These are phyloP conservation scores for Diospyros lotus DNA, from an alignment of 148 eudicot genomes.

Conservation along the genomic window DNA sequence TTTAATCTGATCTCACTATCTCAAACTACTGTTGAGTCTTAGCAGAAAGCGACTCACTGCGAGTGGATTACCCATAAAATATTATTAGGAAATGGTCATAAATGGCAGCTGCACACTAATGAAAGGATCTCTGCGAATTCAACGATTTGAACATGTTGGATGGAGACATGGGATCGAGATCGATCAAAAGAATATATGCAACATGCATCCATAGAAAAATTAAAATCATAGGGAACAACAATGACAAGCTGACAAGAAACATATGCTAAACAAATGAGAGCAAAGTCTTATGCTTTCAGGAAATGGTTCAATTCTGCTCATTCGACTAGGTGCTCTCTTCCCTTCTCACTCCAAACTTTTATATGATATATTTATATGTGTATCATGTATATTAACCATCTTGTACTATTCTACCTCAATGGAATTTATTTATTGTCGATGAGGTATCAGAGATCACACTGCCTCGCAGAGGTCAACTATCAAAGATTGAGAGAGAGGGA, in stretches of 20 bases:
- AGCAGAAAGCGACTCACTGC: not conserved
- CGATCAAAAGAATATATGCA: constrained; percentile 1
- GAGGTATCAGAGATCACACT: constrained; percentile 9
- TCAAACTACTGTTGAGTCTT: too few relatives aligned
- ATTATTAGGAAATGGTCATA: not conserved
- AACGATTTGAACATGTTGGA: constrained; percentile 9
- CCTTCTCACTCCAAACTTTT: constrained; percentile 9
- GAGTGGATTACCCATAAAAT: not conserved
- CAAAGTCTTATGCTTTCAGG: constrained; percentile 13
- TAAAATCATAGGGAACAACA: constrained; percentile 10
- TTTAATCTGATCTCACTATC: too few relatives aligned
- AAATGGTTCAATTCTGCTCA: constrained; percentile 9
- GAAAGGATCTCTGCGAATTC: constrained; percentile 6
- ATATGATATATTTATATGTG: not conserved
- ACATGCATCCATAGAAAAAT: not conserved
- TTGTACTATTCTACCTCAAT: not conserved
- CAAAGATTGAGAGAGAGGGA: not conserved
- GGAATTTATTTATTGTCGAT: constrained; percentile 4
- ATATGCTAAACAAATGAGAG: constrained; percentile 2
- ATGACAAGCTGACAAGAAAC: constrained; percentile 14
- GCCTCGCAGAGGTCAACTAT: constrained; percentile 21
- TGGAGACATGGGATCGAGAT: not conserved
- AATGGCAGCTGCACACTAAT: not conserved
- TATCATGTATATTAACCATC: not conserved
- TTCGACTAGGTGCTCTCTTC: not conserved